Conservation (phyloP, 768 basidiomycete genomes). For the Lepiota brunneoincarnata region DNA sequence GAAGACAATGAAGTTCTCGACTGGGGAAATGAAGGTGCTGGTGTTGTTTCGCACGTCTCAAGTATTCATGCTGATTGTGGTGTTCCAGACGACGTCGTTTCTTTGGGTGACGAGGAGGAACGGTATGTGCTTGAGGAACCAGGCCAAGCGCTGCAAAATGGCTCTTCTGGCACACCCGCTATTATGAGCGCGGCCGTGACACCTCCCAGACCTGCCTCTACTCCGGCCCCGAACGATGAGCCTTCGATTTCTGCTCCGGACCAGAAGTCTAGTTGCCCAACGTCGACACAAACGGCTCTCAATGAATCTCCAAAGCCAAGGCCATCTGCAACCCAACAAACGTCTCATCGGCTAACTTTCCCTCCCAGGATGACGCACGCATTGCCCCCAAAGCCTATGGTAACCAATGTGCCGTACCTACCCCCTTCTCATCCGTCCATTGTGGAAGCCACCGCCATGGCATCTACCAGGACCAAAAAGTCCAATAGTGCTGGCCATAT, state of each 20-base stretch:
- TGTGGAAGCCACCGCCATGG: slow-evolving; percentile 63
- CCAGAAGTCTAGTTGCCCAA: not conserved
- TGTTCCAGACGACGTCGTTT: slow-evolving; percentile 57
- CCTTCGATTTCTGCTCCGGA: not conserved
- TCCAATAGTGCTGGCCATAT: slow-evolving; percentile 21
- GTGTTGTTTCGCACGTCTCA: slow-evolving; percentile 21
- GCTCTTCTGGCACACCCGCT: not conserved
- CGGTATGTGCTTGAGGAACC: slow-evolving; percentile 33
- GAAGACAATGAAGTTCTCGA: slow-evolving; percentile 71
- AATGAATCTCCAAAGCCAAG: slow-evolving; percentile 15
- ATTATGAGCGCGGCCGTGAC: not conserved
- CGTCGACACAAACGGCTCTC: not conserved
- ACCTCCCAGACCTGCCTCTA: not conserved
- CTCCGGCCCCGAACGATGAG: not conserved
- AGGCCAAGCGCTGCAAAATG: slow-evolving; percentile 5
- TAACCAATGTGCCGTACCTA: slow-evolving; percentile 47
- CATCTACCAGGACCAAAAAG: slow-evolving; percentile 36
- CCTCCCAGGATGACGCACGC: slow-evolving; percentile 56
- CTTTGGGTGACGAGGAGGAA: slow-evolving; percentile 73
- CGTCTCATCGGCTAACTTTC: slow-evolving; percentile 18
- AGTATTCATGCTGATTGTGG: slow-evolving; percentile 40
- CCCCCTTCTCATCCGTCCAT: slow-evolving; percentile 57
- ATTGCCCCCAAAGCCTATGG: slow-evolving; percentile 63
- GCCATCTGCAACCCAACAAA: slow-evolving; percentile 21
- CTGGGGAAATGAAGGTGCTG: slow-evolving; percentile 57